phyloP scores from a whole-genome alignment of 768 basidiomycete genomes.

The Dioszegia hungarica region DNA sequence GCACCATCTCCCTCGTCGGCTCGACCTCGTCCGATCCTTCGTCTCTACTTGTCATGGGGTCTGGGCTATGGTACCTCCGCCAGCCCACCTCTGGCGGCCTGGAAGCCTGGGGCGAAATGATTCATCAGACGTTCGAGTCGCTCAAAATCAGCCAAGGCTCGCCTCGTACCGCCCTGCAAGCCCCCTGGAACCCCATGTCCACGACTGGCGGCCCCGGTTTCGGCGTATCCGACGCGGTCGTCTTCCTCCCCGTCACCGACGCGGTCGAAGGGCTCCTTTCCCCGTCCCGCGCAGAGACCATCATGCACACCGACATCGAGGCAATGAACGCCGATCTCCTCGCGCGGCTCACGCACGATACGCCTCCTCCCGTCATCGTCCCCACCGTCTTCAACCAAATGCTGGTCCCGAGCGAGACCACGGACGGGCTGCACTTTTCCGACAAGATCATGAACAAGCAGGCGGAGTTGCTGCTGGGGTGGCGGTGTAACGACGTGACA shows the following conservation, averaged over 20 bases:
- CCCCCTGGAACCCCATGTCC: constrained; percentile 36
- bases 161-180: constrained; percentile 27
- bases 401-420: constrained; percentile 66
- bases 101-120: constrained; percentile 68
- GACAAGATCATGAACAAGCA: constrained; percentile 62
- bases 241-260: constrained; percentile 73
- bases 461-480: constrained; percentile 70
- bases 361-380: constrained; percentile 55
- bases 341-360: constrained; percentile 58
- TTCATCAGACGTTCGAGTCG: constrained; percentile 61
- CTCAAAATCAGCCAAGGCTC: constrained; percentile 43
- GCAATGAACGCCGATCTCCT: constrained; percentile 84
- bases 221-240: constrained; percentile 64
- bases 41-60: constrained; percentile 72
- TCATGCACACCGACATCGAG: constrained; percentile 73
- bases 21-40: constrained; percentile 48
- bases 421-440: constrained; percentile 80
- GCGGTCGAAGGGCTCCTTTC: constrained; percentile 65
- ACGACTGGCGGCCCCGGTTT: constrained; percentile 8
- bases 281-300: constrained; percentile 60
- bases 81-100: constrained; percentile 72
- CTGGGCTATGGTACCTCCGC: constrained; percentile 84
- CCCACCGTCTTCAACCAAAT: constrained; percentile 78
- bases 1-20: constrained; percentile 54
- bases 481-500: constrained; percentile 67